Percentiles rank a stretch among this genome's conserved stretches.
Conservation (phyloP, 306 rosid genomes). For the Cercis canadensis region DNA sequence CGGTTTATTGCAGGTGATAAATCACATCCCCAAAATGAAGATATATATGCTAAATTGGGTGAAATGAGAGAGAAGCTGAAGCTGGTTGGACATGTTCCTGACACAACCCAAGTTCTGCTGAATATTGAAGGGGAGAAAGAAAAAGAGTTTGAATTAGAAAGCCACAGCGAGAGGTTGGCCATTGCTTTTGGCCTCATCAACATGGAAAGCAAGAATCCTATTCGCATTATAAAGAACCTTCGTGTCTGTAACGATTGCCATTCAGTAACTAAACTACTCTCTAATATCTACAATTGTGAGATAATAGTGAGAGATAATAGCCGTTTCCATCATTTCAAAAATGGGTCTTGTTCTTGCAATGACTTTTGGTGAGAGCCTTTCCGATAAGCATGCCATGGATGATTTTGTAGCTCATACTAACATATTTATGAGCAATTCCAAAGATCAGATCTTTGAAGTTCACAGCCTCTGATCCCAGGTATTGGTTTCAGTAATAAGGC, state of each 20-base stretch:
- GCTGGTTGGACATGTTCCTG: constrained; percentile 63
- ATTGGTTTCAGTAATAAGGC: no score
- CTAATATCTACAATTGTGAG: constrained; percentile 53
- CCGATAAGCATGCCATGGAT: constrained; percentile 13
- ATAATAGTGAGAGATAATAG: constrained; percentile 67
- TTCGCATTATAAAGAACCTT: constrained; percentile 64
- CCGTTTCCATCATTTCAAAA: constrained; percentile 69
- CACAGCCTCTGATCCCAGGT: no score
- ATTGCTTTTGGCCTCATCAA: constrained; percentile 65
- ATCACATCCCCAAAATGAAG: constrained; percentile 55
- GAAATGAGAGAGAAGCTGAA: constrained; percentile 65
- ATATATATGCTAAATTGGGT: constrained; percentile 52
- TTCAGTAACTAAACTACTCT: constrained; percentile 55
- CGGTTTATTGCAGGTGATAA: constrained; percentile 55
- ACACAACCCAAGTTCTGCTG: constrained; percentile 62
- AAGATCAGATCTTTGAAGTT: neutral
- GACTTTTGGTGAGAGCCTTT: constrained; percentile 61
- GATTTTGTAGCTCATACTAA: neutral
- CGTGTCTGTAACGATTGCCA: constrained; percentile 69
- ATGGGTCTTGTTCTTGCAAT: constrained; percentile 66
- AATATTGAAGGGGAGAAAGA: constrained; percentile 49
- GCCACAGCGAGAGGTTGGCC: constrained; percentile 68
- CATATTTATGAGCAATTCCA: neutral
- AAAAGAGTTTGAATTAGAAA: constrained; percentile 61
- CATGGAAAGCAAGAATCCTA: constrained; percentile 43